Evolutionary conservation across 805 yeast genomes (phyloP), one percentile per base, ranked within the genome.

Genomic region (Candida easanensis): DNA sequence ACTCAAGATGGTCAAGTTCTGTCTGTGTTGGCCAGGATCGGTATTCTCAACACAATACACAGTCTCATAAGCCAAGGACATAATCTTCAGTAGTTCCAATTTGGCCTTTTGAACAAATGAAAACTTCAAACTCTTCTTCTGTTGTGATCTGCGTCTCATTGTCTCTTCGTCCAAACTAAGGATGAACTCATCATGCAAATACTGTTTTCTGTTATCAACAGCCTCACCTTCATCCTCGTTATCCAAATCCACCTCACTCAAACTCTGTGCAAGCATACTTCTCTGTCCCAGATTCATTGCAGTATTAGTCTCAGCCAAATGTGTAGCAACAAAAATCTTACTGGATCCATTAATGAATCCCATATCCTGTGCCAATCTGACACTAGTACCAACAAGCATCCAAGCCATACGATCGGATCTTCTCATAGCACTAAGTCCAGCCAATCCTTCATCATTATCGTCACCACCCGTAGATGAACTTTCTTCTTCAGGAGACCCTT

Each of bases 361-460:
- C 78, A 84, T 80, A 60, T 85, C 93, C 59, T 88, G 95, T 3
- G 96, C 93, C 33, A 90, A 65, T 44, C 97, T 70, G 2, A 88
- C 84, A 0, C 95, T 90, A 2, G 87, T 80, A 2, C 97, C 97
- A 37, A 88, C 81, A 47, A 88, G 74, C 93, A 89, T 85, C 91
- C 96, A 90, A 0, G 95, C 84, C 89, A 88, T 85, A 31, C 96
- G 73, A 60, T 88, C 90, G 49, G 90, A 82, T 55, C 96, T 70
- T 53, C 95, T 72, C 77, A 89, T 80, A 1, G 96, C 95, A 23
- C 88, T 87, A 35, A 87, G 65, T 0, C 96, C 96, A 0, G 90
- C 82, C 33, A 78, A 64, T 25, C 76, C 74, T 27, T 77, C 78
- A 11, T 67, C 76, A 15, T 58, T 64, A 19, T 66, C 71, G 19